Conservation (phyloP, 2,329 filamentous ascomycete genomes). For the Ophiocordyceps australis region DNA sequence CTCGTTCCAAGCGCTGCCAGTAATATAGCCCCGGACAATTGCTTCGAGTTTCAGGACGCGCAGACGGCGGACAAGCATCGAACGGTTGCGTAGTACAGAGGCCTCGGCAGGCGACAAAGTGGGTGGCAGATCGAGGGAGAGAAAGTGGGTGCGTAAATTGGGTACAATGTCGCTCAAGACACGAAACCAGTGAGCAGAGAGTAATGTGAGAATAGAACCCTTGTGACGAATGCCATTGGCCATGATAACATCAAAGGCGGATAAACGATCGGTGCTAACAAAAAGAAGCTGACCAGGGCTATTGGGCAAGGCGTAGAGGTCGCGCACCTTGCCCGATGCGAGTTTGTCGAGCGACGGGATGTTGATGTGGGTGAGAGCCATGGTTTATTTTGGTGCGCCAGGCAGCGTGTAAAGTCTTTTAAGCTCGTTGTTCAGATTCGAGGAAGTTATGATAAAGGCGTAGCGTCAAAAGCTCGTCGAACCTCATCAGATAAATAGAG, state of each 20-base stretch:
- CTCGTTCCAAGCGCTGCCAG: conserved; percentile 70
- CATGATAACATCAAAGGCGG: conserved; percentile 87
- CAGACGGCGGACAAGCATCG: conserved; percentile 55
- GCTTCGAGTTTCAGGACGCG: conserved; percentile 9
- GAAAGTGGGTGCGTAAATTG: conserved; percentile 30
- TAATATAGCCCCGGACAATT: conserved; percentile 69
- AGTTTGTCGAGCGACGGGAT: conserved; percentile 16
- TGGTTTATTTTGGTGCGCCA: no score
- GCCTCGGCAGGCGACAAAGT: conserved; percentile 23
- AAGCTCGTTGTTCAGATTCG: no score
- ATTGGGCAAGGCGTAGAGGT: conserved; percentile 57
- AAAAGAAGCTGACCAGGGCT: conserved; percentile 47
- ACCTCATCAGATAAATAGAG: no score
- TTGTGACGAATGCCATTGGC: conserved; percentile 44
- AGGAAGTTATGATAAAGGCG: no score
- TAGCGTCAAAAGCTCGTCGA: no score
- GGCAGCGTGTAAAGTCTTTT: no score
- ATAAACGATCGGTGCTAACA: conserved; percentile 77
- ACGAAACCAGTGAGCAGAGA: conserved; percentile 33
- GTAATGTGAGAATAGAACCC: conserved; percentile 28
- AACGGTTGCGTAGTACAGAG: conserved; percentile 39
- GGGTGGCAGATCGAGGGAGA: conserved; percentile 22
- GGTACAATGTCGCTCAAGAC: conserved; percentile 25
- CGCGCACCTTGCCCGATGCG: conserved; percentile 51
- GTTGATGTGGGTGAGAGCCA: conserved; percentile 10